Evolutionary conservation across 768 basidiomycete species (phyloP).

Genomic region (Filobasidium floriforme): DNA sequence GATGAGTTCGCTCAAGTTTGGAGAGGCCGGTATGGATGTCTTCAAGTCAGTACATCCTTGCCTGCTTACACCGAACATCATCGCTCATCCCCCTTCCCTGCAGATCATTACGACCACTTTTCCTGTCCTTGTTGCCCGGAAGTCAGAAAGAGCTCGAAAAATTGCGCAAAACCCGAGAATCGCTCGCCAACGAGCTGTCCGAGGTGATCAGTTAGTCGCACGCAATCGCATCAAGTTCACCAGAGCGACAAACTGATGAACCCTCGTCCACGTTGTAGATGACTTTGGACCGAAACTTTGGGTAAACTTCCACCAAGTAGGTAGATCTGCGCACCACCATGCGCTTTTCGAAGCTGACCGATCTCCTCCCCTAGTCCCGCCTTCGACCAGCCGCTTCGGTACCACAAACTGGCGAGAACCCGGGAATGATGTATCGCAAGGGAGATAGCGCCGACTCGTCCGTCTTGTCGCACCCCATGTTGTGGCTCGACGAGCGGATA

Average conservation of each 20-base stretch:
- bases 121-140: conserved; percentile 79
- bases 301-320: conserved; percentile 74
- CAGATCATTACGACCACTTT: conserved; percentile 80
- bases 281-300: conserved; percentile 82
- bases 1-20: conserved; percentile 89
- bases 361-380: conserved; percentile 53
- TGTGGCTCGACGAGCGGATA: conserved; percentile 86
- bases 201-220: conserved; percentile 46
- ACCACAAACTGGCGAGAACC: conserved; percentile 66
- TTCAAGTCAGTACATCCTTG: conserved; percentile 62
- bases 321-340: conserved; percentile 27
- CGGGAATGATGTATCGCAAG: conserved; percentile 71
- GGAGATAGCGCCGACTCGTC: conserved; percentile 47
- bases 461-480: conserved; percentile 81
- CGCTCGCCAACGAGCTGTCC: conserved; percentile 74
- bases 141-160: conserved; percentile 72
- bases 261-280: conserved; percentile 53
- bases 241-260: background rate
- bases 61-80: background rate
- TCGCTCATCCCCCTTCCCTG: conserved; percentile 9
- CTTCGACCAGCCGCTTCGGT: conserved; percentile 78
- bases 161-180: conserved; percentile 63
- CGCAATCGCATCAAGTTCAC: background rate
- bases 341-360: conserved; percentile 13
- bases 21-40: conserved; percentile 95